A percentile compares a stretch with the other conserved stretches of the same genome.
These are phyloP conservation scores for Penicillium expansum DNA, from an alignment of 2,329 filamentous ascomycete genomes.

Conservation along the genomic window DNA sequence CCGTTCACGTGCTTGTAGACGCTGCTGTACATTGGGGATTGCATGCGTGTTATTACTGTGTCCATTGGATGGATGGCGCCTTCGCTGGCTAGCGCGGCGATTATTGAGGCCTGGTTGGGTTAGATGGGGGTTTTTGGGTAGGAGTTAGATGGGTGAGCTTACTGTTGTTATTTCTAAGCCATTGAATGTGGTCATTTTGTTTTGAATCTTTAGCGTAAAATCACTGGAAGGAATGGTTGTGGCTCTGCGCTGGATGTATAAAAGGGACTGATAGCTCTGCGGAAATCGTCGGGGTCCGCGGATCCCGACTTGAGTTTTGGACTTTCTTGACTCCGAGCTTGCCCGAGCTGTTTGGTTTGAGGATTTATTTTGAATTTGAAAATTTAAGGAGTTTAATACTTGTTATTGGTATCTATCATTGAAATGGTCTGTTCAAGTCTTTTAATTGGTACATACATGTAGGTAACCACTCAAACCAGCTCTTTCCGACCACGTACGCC, in stretches of 20 bases:
- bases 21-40: conserved; percentile 5
- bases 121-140: neutral
- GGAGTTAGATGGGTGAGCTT: neutral
- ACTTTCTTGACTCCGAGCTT: neutral
- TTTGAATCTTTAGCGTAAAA: neutral
- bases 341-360: neutral
- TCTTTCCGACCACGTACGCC: neutral
- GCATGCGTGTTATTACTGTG: conserved; percentile 14
- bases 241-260: neutral
- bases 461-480: neutral
- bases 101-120: conserved; percentile 6
- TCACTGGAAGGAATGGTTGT: neutral
- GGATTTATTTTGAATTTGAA: neutral
- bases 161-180: neutral
- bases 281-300: neutral
- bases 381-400: too few species aligned
- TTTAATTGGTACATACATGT: too few species aligned
- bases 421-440: too few species aligned
- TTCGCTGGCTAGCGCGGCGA: conserved; percentile 11
- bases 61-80: conserved; percentile 12
- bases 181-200: neutral
- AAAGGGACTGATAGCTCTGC: neutral
- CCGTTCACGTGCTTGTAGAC: conserved; percentile 10
- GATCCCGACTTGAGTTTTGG: neutral
- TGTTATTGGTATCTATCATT: too few species aligned